Base-by-base conservation (phyloP, 164 flowering plant species). In the Vitis rotundifolia region DNA sequence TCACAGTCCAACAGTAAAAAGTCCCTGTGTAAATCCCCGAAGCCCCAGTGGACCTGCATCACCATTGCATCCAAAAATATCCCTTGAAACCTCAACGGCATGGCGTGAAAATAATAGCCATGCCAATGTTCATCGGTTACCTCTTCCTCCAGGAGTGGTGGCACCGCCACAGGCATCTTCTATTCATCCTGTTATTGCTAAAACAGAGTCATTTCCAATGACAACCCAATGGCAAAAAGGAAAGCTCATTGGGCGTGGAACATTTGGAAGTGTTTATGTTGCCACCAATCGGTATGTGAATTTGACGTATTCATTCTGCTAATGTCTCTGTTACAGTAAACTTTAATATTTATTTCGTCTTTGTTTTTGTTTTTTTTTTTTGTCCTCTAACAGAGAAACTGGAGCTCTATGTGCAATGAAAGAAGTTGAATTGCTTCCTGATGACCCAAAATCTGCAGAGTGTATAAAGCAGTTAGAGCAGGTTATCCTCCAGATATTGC, bases 371-470 rank as follows among this genome's bases (percentile, higher is more conserved):
- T 3, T 9, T 11, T 2, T 19, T 15, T 50, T 67, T 5, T 57
- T 73, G 2, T 50, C 47, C 67, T 70, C 28, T 66, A 14, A 77
- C 82, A 94, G 97, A 64, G 88, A 86, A 81, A 89, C 94, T 76
- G 98, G 97, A 64, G 98, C 97, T 37, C 74, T 87, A 18, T 94
- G 97, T 86, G 97, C 99, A n/a, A 92, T 94, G 95, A 94, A 94
- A 85, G 99, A 92, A 79, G 99, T 92, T 48, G 87, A 84, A 61
- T 61, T 94, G 58, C 78, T 83, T 74, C 93, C 89, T 12, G 97
- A 88, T 83, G 99, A 94, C 65, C 83, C 94, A 28, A 92, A 92
- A 71, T 88, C 93, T 74, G 87, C 84, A 15, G 99, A 94, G 77
- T 73, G 87, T 72, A 85, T 92, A 56, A 87, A 81, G 72, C 99